These are phyloP conservation scores for Eimeria praecox DNA, from an alignment of 169 alveolate species.

Conservation along the genomic window DNA sequence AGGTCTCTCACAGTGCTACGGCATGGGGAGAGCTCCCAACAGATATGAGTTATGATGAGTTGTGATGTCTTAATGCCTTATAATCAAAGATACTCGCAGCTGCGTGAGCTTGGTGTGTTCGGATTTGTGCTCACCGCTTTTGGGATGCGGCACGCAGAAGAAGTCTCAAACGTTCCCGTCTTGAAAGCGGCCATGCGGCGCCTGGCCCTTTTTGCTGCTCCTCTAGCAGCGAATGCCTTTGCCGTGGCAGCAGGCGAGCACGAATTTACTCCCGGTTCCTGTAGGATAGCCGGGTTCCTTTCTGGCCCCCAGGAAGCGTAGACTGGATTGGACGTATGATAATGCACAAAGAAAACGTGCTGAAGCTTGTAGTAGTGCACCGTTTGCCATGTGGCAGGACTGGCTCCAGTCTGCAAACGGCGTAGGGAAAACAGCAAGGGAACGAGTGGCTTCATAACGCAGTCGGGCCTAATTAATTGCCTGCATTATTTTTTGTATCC, in stretches of 20 bases:
- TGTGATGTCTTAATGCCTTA: neutral
- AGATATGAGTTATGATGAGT: no score
- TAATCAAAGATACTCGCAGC: neutral
- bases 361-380: slow-evolving; percentile 77
- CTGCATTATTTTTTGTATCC: neutral
- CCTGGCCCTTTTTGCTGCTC: slow-evolving; percentile 61
- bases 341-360: slow-evolving; percentile 77
- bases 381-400: slow-evolving; percentile 67
- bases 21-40: neutral
- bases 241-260: slow-evolving; percentile 49
- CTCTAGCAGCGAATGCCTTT: slow-evolving; percentile 74
- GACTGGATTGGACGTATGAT: slow-evolving; percentile 77
- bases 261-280: slow-evolving; percentile 47
- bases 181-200: slow-evolving; percentile 73
- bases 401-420: slow-evolving; percentile 29
- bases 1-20: neutral
- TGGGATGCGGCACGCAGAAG: neutral
- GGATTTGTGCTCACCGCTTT: neutral
- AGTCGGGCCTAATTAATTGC: neutral
- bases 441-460: neutral
- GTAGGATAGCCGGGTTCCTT: slow-evolving; percentile 48
- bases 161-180: neutral
- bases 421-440: neutral
- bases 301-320: slow-evolving; percentile 73
- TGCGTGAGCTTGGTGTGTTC: neutral